A percentile compares a stretch with the other conserved stretches of the same genome.
Evolutionary conservation across 2,329 filamentous ascomycete genomes (phyloP).

Genomic region (Calonectria multiphialidica): DNA sequence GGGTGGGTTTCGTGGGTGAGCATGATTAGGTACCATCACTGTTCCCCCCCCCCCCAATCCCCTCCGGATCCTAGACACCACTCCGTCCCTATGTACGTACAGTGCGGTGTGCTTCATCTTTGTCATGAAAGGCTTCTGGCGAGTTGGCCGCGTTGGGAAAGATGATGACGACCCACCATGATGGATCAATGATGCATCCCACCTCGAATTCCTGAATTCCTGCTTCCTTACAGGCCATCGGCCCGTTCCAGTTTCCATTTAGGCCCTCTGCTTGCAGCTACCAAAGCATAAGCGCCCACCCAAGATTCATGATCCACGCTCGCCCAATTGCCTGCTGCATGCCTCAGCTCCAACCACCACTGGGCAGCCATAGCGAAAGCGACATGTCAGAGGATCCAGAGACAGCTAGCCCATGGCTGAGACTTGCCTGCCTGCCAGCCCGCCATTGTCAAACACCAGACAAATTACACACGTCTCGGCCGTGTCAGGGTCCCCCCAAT

Average conservation of each 20-base stretch:
- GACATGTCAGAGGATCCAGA: slow-evolving; percentile 18
- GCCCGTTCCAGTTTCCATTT: slow-evolving; percentile 12
- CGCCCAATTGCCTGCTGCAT: background rate
- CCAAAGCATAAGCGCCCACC: background rate
- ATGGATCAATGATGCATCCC: slow-evolving; percentile 12
- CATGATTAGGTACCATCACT: slow-evolving; percentile 1
- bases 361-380: slow-evolving; percentile 6
- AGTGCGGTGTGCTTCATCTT: background rate
- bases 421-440: background rate
- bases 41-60: too few species aligned
- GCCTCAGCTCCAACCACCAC: slow-evolving; percentile 7
- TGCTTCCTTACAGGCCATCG: background rate
- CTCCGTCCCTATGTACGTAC: background rate
- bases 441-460: background rate
- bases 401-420: slow-evolving; percentile 11
- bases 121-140: background rate
- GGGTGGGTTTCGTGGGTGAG: background rate
- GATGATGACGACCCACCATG: background rate
- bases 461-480: background rate
- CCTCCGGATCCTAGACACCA: background rate
- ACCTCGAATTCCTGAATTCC: background rate
- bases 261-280: background rate
- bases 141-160: background rate
- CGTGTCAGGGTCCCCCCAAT: slow-evolving; percentile 3
- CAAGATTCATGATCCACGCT: slow-evolving; percentile 7